Conservation (phyloP, 176 grass and related monocot genomes). For the Luzula sylvatica region DNA sequence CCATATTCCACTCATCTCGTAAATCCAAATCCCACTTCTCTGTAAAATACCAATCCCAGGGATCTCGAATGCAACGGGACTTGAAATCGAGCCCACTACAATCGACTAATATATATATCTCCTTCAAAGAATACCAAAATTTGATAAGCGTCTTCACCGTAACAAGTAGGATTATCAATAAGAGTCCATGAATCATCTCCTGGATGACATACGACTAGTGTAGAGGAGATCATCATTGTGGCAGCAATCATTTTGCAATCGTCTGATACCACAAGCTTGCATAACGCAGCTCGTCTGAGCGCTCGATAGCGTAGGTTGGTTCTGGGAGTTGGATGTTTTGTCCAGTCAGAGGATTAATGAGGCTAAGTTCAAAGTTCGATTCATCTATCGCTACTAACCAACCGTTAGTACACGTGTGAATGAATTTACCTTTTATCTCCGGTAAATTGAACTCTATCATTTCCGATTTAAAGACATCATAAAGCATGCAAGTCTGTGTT, state of each 20-base stretch:
- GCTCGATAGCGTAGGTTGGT: not conserved
- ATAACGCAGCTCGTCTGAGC: not conserved
- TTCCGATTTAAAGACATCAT: not conserved
- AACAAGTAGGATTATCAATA: not conserved
- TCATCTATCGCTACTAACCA: not conserved
- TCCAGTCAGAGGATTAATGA: not conserved
- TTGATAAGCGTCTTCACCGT: not conserved
- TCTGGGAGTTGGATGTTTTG: not conserved
- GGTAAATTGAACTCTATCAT: not conserved
- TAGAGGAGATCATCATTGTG: not conserved
- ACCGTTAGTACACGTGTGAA: not conserved
- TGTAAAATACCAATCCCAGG: too few species aligned
- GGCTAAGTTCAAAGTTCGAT: not conserved
- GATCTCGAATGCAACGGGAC: too few species aligned
- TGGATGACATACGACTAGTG: not conserved
- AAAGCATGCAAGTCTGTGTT: not conserved
- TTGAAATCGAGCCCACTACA: too few species aligned
- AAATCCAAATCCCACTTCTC: too few species aligned
- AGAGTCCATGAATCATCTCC: conserved; percentile 11
- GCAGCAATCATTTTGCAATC: not conserved
- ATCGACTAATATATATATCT: too few species aligned
- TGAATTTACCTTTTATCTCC: not conserved
- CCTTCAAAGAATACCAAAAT: not conserved
- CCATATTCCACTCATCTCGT: too few species aligned
- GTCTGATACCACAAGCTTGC: not conserved